Percentiles rank a stretch among this genome's conserved stretches.
These are phyloP conservation scores for Mollisiaceae sp. DNA, from an alignment of 2,329 filamentous ascomycete genomes.

Conservation along the genomic window DNA sequence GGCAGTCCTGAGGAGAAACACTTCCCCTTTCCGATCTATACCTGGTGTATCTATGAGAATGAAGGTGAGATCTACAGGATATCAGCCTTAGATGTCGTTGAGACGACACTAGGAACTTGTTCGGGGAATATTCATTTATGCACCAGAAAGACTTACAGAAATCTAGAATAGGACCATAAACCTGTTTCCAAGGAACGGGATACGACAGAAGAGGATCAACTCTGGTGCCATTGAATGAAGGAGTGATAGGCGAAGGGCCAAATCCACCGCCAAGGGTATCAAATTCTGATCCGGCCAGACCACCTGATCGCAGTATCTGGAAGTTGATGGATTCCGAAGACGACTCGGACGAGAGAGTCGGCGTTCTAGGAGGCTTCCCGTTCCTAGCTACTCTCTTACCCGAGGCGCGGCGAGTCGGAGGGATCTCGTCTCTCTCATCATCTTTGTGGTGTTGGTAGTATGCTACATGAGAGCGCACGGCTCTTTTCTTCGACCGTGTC, in stretches of 20 bases:
- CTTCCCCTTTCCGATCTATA: constrained; percentile 9
- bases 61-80: constrained; percentile 20
- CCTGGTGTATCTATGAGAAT: constrained; percentile 22
- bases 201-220: constrained; percentile 22
- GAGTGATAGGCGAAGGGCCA: neutral
- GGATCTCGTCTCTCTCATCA: constrained; percentile 15
- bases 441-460: constrained; percentile 28
- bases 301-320: constrained; percentile 1
- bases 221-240: constrained; percentile 15
- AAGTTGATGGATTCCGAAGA: neutral
- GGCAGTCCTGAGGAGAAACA: constrained; percentile 17
- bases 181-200: constrained; percentile 21
- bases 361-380: constrained; percentile 3
- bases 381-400: constrained; percentile 8
- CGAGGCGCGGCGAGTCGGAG: neutral
- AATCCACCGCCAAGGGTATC: neutral
- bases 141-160: constrained; percentile 16
- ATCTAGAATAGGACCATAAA: constrained; percentile 23
- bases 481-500: constrained; percentile 18
- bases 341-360: neutral
- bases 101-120: neutral
- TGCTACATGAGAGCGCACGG: constrained; percentile 26
- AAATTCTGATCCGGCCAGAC: neutral
- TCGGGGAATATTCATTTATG: neutral
- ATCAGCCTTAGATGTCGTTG: neutral